Evolutionary conservation across 2,329 filamentous ascomycete species (phyloP).

Genomic region (Aspergillus sp.): DNA sequence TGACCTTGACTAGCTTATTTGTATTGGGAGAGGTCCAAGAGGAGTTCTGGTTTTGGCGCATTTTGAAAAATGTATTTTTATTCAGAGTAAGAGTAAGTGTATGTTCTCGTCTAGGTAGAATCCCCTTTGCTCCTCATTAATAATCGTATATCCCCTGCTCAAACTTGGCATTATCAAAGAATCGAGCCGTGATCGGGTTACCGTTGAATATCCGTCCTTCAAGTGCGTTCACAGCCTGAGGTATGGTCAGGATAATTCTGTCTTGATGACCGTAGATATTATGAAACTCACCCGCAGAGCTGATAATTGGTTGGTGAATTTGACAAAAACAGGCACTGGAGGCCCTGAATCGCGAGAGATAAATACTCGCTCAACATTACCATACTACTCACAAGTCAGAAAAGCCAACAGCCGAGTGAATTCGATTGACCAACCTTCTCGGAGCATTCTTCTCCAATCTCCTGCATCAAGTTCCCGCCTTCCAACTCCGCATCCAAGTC

Average conservation of each 20-base stretch:
- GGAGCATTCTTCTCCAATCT: conserved; percentile 90
- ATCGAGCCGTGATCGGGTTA: conserved; percentile 73
- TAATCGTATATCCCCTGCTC: conserved; percentile 56
- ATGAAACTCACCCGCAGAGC: conserved; percentile 66
- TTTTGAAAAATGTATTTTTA: background rate
- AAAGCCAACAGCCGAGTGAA: background rate
- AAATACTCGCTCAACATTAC: conserved; percentile 70
- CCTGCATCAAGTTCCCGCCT: conserved; percentile 65
- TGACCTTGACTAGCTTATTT: background rate
- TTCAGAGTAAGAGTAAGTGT: background rate
- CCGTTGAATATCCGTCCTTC: conserved; percentile 84
- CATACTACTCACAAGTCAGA: conserved; percentile 53
- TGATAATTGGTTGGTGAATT: conserved; percentile 79
- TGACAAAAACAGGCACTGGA: conserved; percentile 71
- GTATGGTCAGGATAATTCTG: background rate
- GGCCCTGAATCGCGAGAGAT: conserved; percentile 56
- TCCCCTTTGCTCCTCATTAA: conserved; percentile 5
- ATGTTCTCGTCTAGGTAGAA: background rate
- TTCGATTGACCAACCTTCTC: conserved; percentile 54
- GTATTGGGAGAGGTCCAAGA: too few relatives aligned
- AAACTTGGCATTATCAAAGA: conserved; percentile 77
- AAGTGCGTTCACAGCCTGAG: conserved; percentile 77
- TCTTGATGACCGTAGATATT: background rate
- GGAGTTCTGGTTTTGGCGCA: background rate
- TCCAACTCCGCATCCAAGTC: conserved; percentile 73